A percentile compares a stretch with the other conserved stretches of the same genome.
These are phyloP conservation scores for Hypomyces perniciosus DNA, from an alignment of 2,329 filamentous ascomycete species.

Conservation along the genomic window DNA sequence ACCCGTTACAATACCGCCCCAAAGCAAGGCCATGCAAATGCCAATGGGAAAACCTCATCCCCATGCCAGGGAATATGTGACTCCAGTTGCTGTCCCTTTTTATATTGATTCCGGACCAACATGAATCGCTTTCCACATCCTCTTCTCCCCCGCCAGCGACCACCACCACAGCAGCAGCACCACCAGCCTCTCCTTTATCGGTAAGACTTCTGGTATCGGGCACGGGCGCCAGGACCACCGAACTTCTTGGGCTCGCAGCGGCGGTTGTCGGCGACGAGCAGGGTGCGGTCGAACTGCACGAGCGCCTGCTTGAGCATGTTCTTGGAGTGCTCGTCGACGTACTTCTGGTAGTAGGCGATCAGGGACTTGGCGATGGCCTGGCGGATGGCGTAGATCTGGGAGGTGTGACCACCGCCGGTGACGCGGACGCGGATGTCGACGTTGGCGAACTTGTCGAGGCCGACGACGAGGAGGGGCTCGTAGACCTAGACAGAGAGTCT, in stretches of 20 bases:
- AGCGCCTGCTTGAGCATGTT: conserved; percentile 98
- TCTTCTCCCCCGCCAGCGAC: neutral
- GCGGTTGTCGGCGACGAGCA: conserved; percentile 98
- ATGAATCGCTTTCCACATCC: neutral
- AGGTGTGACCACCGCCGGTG: conserved; percentile 93
- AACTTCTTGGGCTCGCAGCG: conserved; percentile 99
- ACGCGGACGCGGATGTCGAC: conserved; percentile 98
- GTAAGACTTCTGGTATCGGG: conserved; percentile 99
- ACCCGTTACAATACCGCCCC: conserved; percentile 42
- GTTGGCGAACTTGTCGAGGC: conserved; percentile 92
- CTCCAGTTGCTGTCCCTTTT: conserved; percentile 28
- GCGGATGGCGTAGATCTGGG: conserved; percentile 95
- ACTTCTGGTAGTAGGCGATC: conserved; percentile 96
- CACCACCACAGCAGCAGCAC: neutral
- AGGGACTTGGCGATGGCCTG: conserved; percentile 90
- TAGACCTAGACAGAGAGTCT: conserved; percentile 61
- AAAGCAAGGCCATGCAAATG: conserved; percentile 48
- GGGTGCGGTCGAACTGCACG: conserved; percentile 91
- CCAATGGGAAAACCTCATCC: conserved; percentile 37
- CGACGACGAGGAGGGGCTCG: conserved; percentile 95
- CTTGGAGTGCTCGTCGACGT: conserved; percentile 99
- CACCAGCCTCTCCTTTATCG: conserved; percentile 57
- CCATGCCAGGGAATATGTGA: conserved; percentile 34
- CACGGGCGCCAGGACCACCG: conserved; percentile 85
- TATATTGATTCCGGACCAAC: conserved; percentile 8